Conservation (phyloP, 306 rosid genomes). For the Dryas octopetala region DNA sequence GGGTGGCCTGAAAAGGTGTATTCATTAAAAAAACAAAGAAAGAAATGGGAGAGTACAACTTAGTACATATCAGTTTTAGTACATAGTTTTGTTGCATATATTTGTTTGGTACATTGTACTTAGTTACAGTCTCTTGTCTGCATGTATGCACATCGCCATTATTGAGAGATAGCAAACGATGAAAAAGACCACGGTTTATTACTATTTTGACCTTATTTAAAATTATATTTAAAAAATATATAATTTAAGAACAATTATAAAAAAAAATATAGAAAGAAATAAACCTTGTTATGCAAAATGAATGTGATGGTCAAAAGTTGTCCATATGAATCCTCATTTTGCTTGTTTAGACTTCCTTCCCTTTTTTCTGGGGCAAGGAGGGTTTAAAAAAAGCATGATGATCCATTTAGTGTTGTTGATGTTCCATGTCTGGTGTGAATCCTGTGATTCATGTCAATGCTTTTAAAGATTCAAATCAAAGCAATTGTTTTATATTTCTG, state of each 20-base stretch:
- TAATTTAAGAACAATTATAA: too few species aligned
- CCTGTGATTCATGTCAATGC: slow-evolving; percentile 31
- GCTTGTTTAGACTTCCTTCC: neutral
- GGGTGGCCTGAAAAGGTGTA: neutral
- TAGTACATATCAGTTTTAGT: neutral
- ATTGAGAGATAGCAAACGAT: too few species aligned
- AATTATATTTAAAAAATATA: too few species aligned
- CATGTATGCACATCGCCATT: too few species aligned
- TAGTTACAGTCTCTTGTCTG: too few species aligned
- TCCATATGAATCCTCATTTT: neutral
- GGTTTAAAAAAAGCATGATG: neutral
- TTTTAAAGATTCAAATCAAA: neutral
- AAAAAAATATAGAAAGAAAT: too few species aligned
- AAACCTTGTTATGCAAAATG: neutral
- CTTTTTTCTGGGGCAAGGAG: neutral
- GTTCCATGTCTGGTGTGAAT: slow-evolving; percentile 29
- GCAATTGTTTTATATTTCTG: neutral
- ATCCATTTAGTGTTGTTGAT: slow-evolving; percentile 19
- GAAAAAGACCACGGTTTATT: too few species aligned
- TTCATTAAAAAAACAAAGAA: neutral
- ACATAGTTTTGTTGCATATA: neutral
- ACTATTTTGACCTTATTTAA: too few species aligned
- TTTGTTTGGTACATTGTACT: too few species aligned
- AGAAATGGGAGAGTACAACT: neutral
- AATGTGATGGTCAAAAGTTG: slow-evolving; percentile 8